These are phyloP conservation scores for Acer saccharum DNA, from an alignment of 345 rosid genomes.

Conservation along the genomic window DNA sequence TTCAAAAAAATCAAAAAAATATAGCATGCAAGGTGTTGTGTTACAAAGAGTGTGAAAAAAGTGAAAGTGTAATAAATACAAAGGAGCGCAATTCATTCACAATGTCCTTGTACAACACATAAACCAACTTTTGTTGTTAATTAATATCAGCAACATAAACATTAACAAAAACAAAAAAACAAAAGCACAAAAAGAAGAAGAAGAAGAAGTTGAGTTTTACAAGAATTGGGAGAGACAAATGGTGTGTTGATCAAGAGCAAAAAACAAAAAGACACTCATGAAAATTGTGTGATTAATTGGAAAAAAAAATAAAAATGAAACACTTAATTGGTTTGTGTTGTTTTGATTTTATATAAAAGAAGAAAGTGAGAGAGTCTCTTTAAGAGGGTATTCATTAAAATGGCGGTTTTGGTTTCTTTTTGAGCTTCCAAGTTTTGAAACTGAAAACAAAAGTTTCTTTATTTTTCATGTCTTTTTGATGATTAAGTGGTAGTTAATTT, in stretches of 20 bases:
- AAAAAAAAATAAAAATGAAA: no score
- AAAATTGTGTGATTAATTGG: background rate
- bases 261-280: background rate
- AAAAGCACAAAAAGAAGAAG: no score
- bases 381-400: background rate
- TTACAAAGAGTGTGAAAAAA: slow-evolving; percentile 49
- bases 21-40: slow-evolving; percentile 5
- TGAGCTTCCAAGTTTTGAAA: slow-evolving; percentile 20
- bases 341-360: no score
- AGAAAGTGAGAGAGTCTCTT: background rate
- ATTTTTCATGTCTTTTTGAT: background rate
- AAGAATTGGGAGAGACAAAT: slow-evolving; percentile 1
- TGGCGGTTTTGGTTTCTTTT: slow-evolving; percentile 23
- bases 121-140: no score
- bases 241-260: no score
- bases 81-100: slow-evolving; percentile 38
- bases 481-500: background rate
- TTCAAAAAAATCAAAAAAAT: background rate
- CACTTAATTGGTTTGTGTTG: background rate
- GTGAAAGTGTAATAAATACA: slow-evolving; percentile 51
- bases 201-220: background rate
- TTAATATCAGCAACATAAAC: no score
- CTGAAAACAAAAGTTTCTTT: background rate
- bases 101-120: background rate
- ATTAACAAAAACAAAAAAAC: no score